Conservation (phyloP, 225 moss, liverwort and hornwort genomes). For the Ulota crispa region DNA sequence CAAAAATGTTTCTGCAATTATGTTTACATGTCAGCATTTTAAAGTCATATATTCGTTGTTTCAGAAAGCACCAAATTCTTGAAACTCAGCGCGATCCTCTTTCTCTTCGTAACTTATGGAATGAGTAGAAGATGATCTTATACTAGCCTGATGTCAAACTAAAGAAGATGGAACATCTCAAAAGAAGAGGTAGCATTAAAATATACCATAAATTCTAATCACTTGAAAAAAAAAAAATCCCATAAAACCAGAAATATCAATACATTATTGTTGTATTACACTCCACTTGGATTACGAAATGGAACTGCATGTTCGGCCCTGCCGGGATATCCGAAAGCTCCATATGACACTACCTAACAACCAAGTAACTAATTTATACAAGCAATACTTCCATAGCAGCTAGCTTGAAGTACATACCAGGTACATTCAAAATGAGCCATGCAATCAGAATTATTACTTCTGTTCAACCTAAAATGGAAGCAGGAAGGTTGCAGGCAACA, state of each 20-base stretch:
- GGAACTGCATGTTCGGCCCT: neutral
- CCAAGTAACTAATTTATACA: neutral
- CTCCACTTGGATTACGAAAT: neutral
- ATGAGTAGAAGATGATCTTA: neutral
- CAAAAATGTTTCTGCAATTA: slow-evolving; percentile 25
- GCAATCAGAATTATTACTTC: slow-evolving; percentile 1
- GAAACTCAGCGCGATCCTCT: neutral
- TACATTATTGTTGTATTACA: neutral
- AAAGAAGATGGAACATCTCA: slow-evolving; percentile 5
- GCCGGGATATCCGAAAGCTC: neutral
- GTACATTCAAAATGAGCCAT: neutral
- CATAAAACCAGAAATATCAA: neutral
- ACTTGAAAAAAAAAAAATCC: neutral
- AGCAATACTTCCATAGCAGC: neutral
- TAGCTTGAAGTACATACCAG: neutral
- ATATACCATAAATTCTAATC: neutral
- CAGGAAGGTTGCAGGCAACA: neutral
- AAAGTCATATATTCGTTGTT: neutral
- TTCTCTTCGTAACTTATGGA: neutral
- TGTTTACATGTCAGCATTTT: neutral
- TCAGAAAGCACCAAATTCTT: neutral
- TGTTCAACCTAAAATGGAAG: slow-evolving; percentile 4
- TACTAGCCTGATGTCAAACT: neutral
- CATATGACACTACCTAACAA: neutral
- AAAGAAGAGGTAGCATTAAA: neutral